phyloP scores from a whole-genome alignment of 352 stramenopile species.

The Phytophthora palmivora region DNA sequence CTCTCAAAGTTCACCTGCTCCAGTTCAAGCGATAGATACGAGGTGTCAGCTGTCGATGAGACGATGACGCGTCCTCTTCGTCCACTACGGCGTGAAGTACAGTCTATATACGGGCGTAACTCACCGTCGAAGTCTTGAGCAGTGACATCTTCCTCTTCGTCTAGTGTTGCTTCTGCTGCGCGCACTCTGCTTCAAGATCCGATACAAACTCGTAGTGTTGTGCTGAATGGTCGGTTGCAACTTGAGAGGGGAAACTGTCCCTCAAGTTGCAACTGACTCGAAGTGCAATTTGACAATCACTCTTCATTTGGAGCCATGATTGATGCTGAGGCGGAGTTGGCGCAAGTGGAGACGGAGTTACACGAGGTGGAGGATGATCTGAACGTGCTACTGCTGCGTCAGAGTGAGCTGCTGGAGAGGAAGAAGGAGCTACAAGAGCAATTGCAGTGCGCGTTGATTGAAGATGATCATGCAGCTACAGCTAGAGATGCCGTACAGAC shows the following conservation, averaged over 20 bases:
- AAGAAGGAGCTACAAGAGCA: conserved; percentile 51
- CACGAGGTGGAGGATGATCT: conserved; percentile 65
- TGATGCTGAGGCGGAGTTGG: conserved; percentile 48
- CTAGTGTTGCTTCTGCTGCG: conserved; percentile 25
- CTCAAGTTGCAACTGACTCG: conserved; percentile 10
- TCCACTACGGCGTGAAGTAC: not conserved
- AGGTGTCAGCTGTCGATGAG: conserved; percentile 8
- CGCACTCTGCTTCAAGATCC: conserved; percentile 32
- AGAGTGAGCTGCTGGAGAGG: conserved; percentile 62
- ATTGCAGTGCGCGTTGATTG: conserved; percentile 19
- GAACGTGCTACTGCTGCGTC: conserved; percentile 47
- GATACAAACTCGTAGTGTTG: conserved; percentile 27
- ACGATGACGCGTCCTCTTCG: not conserved
- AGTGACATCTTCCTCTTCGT: conserved; percentile 63
- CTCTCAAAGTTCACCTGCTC: conserved; percentile 86
- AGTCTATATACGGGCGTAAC: not conserved
- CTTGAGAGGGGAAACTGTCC: conserved; percentile 26
- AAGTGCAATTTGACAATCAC: conserved; percentile 23
- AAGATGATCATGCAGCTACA: not conserved
- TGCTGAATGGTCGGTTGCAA: conserved; percentile 36
- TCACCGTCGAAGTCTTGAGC: conserved; percentile 80
- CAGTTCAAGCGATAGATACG: conserved; percentile 18
- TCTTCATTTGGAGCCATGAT: conserved; percentile 26
- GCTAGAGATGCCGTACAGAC: conserved; percentile 25
- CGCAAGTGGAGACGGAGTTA: conserved; percentile 63